phyloP scores from a whole-genome alignment of 1,284 basidiomycete genomes.

The Puccinia sorghi region DNA sequence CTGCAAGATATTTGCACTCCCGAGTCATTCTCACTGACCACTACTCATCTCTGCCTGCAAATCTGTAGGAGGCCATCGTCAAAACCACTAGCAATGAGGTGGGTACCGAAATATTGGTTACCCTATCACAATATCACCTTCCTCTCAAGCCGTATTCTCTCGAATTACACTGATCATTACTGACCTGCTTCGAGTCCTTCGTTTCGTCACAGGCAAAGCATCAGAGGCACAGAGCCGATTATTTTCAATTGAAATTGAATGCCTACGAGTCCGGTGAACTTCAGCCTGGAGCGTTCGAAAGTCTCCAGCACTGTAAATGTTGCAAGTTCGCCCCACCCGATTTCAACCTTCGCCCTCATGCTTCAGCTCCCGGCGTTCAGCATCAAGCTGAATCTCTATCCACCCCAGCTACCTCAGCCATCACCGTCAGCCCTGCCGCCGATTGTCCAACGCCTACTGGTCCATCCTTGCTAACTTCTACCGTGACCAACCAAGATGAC shows the following conservation, averaged over 20 bases:
- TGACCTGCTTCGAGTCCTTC: background rate
- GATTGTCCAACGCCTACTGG: background rate
- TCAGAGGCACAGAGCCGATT: conserved; percentile 12
- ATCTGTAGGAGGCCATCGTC: conserved; percentile 17
- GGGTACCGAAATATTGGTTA: no score
- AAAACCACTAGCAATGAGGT: conserved; percentile 42
- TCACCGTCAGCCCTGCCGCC: background rate
- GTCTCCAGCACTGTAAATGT: conserved; percentile 34
- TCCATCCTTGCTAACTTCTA: background rate
- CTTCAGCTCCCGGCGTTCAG: background rate
- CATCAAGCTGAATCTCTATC: background rate
- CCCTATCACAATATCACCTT: background rate
- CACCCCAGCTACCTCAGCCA: conserved; percentile 14
- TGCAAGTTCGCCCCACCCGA: conserved; percentile 24
- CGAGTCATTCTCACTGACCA: background rate
- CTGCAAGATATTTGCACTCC: no score
- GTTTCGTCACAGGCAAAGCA: conserved; percentile 21
- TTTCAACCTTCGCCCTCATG: background rate
- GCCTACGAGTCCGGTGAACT: conserved; percentile 22
- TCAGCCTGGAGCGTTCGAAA: background rate
- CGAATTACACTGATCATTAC: no score
- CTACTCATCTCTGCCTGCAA: background rate
- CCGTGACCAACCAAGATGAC: background rate
- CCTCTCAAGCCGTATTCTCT: no score
- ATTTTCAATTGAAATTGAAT: conserved; percentile 15